Evolutionary conservation across 2,329 filamentous ascomycete genomes (phyloP).

Genomic region (Aspergillus pseudotamarii): DNA sequence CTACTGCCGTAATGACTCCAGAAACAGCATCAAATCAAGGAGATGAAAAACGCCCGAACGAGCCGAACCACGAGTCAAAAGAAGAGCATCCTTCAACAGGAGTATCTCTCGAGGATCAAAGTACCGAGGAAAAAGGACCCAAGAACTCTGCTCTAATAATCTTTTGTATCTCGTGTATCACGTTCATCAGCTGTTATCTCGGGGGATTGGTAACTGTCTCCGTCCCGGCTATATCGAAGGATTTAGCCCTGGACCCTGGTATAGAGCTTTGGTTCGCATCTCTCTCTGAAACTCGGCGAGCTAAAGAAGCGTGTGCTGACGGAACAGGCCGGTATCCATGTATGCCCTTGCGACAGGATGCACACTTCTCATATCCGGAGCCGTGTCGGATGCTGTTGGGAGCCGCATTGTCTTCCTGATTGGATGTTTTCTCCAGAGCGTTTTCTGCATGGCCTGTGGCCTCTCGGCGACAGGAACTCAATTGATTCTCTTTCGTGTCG

Average conservation of each 20-base stretch:
- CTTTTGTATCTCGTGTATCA: constrained; percentile 43
- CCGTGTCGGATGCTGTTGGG: constrained; percentile 53
- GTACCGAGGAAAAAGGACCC: too few species aligned
- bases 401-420: constrained; percentile 48
- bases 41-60: too few species aligned
- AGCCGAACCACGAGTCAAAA: too few species aligned
- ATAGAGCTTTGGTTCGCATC: constrained; percentile 3
- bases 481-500: constrained; percentile 47
- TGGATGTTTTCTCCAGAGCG: constrained; percentile 45
- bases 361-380: constrained; percentile 52
- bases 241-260: not conserved
- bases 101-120: too few species aligned
- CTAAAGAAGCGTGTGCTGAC: too few species aligned
- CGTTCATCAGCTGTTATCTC: constrained; percentile 47
- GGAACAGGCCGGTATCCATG: not conserved
- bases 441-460: constrained; percentile 47
- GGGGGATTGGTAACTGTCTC: constrained; percentile 5
- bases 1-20: too few species aligned
- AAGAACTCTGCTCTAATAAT: constrained; percentile 29
- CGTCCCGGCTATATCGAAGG: not conserved
- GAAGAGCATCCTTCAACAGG: too few species aligned
- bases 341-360: constrained; percentile 46
- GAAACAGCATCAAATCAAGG: too few species aligned
- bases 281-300: too few species aligned
- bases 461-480: constrained; percentile 28